Conservation (phyloP, 306 rosid species). For the Sindora glabra region DNA sequence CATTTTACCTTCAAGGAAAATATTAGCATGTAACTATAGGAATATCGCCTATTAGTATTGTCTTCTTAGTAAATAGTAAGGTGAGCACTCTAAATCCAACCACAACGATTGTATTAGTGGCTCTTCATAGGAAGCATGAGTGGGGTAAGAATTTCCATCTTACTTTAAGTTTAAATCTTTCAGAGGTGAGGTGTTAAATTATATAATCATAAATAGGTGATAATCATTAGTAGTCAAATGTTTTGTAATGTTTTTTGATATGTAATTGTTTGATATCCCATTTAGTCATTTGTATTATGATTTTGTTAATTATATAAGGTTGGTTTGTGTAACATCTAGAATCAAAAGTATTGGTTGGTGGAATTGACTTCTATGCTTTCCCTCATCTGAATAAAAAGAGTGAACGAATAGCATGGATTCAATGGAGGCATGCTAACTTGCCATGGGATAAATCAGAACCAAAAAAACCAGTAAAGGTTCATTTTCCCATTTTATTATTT, state of each 20-base stretch:
- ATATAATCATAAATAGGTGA: neutral
- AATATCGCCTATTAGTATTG: neutral
- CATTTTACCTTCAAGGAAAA: too few relatives aligned
- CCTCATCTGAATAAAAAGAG: constrained; percentile 70
- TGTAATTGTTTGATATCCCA: neutral
- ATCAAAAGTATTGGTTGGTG: constrained; percentile 62
- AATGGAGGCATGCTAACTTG: constrained; percentile 94
- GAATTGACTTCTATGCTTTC: constrained; percentile 90
- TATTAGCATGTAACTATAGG: neutral
- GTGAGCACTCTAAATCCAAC: constrained; percentile 54
- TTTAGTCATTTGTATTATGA: neutral
- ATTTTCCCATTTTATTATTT: too few relatives aligned
- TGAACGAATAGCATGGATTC: constrained; percentile 85
- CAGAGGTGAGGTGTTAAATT: neutral
- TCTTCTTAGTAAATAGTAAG: constrained; percentile 52
- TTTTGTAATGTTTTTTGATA: neutral
- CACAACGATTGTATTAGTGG: constrained; percentile 58
- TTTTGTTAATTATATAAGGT: constrained; percentile 2
- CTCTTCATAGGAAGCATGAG: constrained; percentile 42
- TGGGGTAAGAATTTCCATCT: constrained; percentile 42
- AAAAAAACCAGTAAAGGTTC: too few relatives aligned
- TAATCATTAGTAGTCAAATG: neutral
- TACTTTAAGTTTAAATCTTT: neutral
- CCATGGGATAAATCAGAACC: constrained; percentile 94
- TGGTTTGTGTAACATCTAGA: constrained; percentile 37